Evolutionary conservation across 345 rosid genomes (phyloP).

Genomic region (Syzygium aqueum): DNA sequence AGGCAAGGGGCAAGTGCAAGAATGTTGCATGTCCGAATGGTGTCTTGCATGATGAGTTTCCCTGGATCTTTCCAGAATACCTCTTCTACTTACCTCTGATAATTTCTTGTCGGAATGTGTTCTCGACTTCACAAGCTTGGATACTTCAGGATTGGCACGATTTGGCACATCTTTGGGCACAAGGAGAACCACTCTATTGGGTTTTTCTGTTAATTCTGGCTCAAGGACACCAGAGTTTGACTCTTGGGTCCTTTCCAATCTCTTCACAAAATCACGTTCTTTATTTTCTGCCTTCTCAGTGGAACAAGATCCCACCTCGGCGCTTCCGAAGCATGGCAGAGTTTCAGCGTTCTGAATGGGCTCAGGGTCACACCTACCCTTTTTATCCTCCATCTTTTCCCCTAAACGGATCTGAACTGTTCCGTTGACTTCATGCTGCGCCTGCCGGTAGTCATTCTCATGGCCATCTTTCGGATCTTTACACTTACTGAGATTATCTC

Average conservation of each 20-base stretch:
- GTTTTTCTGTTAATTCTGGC: slow-evolving; percentile 14
- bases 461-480: slow-evolving; percentile 15
- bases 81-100: slow-evolving; percentile 13
- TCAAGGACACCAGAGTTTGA: slow-evolving; percentile 7
- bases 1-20: slow-evolving; percentile 26
- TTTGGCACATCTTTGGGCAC: slow-evolving; percentile 34
- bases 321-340: slow-evolving; percentile 14
- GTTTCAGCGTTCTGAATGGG: slow-evolving; percentile 9
- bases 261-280: slow-evolving; percentile 16
- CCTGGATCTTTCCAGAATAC: slow-evolving; percentile 5
- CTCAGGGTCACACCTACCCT: slow-evolving; percentile 18
- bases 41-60: slow-evolving; percentile 14
- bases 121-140: slow-evolving; percentile 17
- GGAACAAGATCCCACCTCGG: slow-evolving; percentile 13
- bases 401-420: slow-evolving; percentile 10
- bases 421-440: slow-evolving; percentile 6
- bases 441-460: slow-evolving; percentile 7
- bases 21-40: slow-evolving; percentile 16
- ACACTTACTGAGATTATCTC: slow-evolving; percentile 15
- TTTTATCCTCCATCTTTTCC: slow-evolving; percentile 16
- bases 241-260: slow-evolving; percentile 19
- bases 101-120: slow-evolving; percentile 10
- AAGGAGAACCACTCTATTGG: slow-evolving; percentile 33
- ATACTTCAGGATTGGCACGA: slow-evolving; percentile 16
- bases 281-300: slow-evolving; percentile 12